A percentile compares a stretch with the other conserved stretches of the same genome.
Conservation (phyloP, 2,329 filamentous ascomycete species). For the Colletotrichum sp. region DNA sequence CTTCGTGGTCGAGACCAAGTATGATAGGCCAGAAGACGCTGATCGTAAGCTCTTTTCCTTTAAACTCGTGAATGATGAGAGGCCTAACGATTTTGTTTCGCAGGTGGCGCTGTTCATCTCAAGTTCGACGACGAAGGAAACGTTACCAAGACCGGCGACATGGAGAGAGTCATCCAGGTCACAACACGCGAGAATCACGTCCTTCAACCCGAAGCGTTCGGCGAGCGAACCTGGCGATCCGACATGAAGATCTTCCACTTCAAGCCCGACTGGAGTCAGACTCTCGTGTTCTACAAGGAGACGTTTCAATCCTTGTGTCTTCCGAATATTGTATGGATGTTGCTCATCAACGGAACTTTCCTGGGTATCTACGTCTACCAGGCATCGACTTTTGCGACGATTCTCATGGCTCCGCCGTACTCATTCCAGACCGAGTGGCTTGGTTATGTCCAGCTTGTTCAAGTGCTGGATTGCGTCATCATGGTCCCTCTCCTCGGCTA, state of each 20-base stretch:
- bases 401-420: constrained; percentile 25
- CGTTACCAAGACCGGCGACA: not conserved
- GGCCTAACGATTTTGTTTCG: too few species aligned
- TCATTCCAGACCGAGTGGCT: constrained; percentile 17
- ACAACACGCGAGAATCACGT: constrained; percentile 9
- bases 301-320: constrained; percentile 17
- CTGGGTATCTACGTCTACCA: constrained; percentile 29
- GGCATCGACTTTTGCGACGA: constrained; percentile 23
- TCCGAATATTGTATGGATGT: constrained; percentile 25
- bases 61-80: too few species aligned
- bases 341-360: constrained; percentile 27
- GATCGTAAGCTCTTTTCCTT: too few species aligned
- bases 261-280: constrained; percentile 20
- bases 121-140: not conserved
- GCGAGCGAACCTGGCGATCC: constrained; percentile 21
- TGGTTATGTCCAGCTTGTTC: constrained; percentile 23
- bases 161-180: not conserved
- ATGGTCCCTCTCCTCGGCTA: constrained; percentile 24
- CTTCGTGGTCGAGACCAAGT: constrained; percentile 25
- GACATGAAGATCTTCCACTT: constrained; percentile 26
- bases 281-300: constrained; percentile 23
- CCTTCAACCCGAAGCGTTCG: constrained; percentile 7
- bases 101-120: not conserved
- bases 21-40: constrained; percentile 11
- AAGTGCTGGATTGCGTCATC: constrained; percentile 24